phyloP scores from a whole-genome alignment of 305 asterid genomes.

The Fraxinus albicans region DNA sequence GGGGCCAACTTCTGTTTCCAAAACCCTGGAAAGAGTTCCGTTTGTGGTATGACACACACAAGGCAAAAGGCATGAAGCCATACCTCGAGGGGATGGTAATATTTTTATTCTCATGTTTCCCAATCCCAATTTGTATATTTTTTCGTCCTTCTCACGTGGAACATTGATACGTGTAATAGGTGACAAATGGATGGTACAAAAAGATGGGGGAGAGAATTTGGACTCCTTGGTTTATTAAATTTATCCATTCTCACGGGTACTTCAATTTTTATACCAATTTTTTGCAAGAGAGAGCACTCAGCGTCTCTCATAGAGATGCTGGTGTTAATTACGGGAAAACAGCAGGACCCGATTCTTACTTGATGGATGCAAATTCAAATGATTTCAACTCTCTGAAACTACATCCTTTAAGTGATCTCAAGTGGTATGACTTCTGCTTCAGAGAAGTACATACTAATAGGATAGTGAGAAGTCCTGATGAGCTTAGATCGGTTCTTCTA shows the following conservation, averaged over 20 bases:
- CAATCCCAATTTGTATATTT: background rate
- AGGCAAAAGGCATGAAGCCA: conserved; percentile 76
- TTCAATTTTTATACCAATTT: conserved; percentile 77
- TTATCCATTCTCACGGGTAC: conserved; percentile 72
- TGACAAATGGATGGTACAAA: conserved; percentile 91
- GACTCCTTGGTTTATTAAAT: conserved; percentile 97
- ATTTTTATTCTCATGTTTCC: background rate
- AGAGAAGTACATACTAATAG: conserved; percentile 53
- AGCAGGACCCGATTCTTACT: conserved; percentile 75
- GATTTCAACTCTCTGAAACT: conserved; percentile 45
- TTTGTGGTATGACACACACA: conserved; percentile 71
- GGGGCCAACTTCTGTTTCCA: conserved; percentile 97
- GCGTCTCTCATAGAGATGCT: conserved; percentile 80
- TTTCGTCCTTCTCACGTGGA: background rate
- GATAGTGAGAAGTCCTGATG: conserved; percentile 44
- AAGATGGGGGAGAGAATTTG: conserved; percentile 87
- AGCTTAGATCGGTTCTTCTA: conserved; percentile 46
- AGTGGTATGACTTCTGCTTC: conserved; percentile 86
- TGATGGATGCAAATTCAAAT: conserved; percentile 51
- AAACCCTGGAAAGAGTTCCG: conserved; percentile 94
- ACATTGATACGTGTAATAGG: conserved; percentile 38
- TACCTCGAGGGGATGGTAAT: conserved; percentile 83
- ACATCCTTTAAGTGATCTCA: conserved; percentile 55
- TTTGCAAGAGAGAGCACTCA: conserved; percentile 65
- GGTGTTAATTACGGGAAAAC: conserved; percentile 88